Base-by-base conservation (phyloP, 2,329 filamentous ascomycete genomes). In the Penicillium verrucosum region DNA sequence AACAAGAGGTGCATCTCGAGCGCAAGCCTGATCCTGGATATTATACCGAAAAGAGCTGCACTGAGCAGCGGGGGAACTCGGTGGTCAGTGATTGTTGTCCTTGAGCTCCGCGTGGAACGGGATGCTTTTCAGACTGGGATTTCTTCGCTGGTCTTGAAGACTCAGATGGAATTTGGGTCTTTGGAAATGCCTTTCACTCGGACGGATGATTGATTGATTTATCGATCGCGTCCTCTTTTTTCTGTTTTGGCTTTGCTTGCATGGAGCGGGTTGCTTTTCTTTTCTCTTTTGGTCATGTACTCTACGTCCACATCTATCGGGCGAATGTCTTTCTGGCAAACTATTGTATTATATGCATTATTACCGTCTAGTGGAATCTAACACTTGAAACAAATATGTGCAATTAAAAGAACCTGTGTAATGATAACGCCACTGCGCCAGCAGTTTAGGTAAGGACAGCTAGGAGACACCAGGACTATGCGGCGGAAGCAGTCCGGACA, bases 11-110 rank as follows among this genome's bases (percentile, higher is more conserved):
- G 69, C 86, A 85, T 77, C 83, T 81, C 50, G 80, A 84, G 76
- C 79, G 92, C 73, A 85, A 82, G 74, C 91, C 92, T 3, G 89
- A 93, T 59, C 79, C 81, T 1, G 92, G 92, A 1, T 97, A 92
- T 69, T 93, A 86, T 67, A 71, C 96, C 58, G 90, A 96, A 81
- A 87, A 75, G 70, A 73, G 57, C 29, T 29, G 34, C 42, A 37
- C 36, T 16, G 54, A 64, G 32, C 68, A 68, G 40, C 65, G 58
- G 37, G 62, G 27, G 66, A 73, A 12, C 21, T 50, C 21, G 14
- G 25, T 50, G 36, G 37, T 21, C 36, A 32, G 30, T 51, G 49
- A 51, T 51, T 45, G 30, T 44, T 44, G 14, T 30, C 43, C 16
- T 32, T 53, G 14, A 38, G 18, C 25, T 40, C 18, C 37, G 18